Evolutionary conservation across 768 basidiomycete species (phyloP).

Genomic region (Galerina sulciceps): DNA sequence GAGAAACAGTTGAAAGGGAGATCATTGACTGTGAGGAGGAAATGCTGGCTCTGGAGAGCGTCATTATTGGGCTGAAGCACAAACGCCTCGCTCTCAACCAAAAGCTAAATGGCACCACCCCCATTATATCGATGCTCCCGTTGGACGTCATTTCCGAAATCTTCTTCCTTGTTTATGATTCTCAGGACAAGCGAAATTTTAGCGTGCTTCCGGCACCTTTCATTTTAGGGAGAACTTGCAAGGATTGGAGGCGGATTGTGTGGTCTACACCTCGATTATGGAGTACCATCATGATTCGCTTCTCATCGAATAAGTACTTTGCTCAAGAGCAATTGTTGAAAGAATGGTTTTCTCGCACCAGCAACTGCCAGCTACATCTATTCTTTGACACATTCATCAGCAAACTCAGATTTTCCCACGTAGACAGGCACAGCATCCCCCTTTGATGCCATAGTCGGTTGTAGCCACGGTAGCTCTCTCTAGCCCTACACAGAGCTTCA

Average conservation of each 20-base stretch:
- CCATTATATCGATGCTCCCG: not conserved
- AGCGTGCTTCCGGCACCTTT: not conserved
- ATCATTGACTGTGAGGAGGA: not conserved
- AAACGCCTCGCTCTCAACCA: not conserved
- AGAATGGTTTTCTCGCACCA: slow-evolving; percentile 5
- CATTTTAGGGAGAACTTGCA: slow-evolving; percentile 1
- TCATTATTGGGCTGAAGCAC: not conserved
- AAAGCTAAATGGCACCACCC: not conserved
- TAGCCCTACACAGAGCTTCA: too few species aligned
- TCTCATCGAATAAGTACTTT: not conserved
- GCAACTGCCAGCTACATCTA: not conserved
- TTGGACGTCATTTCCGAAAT: slow-evolving; percentile 1
- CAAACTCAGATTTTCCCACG: too few species aligned
- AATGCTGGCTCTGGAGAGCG: not conserved
- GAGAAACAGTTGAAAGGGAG: not conserved
- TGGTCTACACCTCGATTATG: slow-evolving; percentile 3
- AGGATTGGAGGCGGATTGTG: not conserved
- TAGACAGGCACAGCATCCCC: too few species aligned
- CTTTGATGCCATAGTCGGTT: too few species aligned
- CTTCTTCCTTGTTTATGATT: not conserved
- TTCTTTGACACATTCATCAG: not conserved
- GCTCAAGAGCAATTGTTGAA: not conserved
- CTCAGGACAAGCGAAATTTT: not conserved
- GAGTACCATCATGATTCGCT: slow-evolving; percentile 1
- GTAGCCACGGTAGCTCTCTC: too few species aligned